Evolutionary conservation across 495 filamentous ascomycete genomes (phyloP), one percentile per base, ranked within the genome.

Genomic region (Neurospora sp.): DNA sequence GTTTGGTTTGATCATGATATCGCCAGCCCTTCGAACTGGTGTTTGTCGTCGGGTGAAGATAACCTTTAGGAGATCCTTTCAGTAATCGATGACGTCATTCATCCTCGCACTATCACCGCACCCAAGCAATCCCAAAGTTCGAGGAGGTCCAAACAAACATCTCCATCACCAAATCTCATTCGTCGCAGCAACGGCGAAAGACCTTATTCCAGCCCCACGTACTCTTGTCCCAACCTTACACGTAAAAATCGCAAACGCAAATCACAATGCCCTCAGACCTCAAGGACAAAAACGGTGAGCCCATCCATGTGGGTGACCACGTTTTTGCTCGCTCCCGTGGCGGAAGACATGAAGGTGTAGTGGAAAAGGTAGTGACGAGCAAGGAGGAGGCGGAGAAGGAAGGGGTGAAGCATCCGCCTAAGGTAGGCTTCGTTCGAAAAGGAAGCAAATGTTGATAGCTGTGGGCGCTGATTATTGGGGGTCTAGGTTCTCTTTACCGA

Each of bases 351-450:
- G 79, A 83, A 54, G 81, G 83, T 10, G 74, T 81, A 39, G 82
- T 84, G 38, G 79, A 85, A 16, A 78, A 82, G 44, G 74, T 86
- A 4, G 81, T 83, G 2, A 76, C 73, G 5, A 78, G 77, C 0
- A 46, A 79, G 27, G 75, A 82, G 42, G 81, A 84, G 71, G 82
- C 84, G 1, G 72, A 78, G 66, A 70, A 76, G 48, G 81, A 78
- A 39, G 78, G 79, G 2, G 84, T 84, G 6, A 85, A 85, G 73
- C 79, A 85, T 59, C 82, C 83, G 10, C 83, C 83, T 0, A 86
- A 85, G 78, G 84, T n/a, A n/a, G n/a, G n/a, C n/a, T n/a, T n/a
- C n/a, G n/a, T n/a, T n/a, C n/a, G n/a, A n/a, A n/a, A n/a, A n/a
- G n/a, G n/a, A n/a, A n/a, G n/a, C n/a, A n/a, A n/a, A n/a, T n/a